Evolutionary conservation across 495 filamentous ascomycete species (phyloP), one percentile per base, ranked within the genome.

Genomic region (Hypoxylon trugodes): DNA sequence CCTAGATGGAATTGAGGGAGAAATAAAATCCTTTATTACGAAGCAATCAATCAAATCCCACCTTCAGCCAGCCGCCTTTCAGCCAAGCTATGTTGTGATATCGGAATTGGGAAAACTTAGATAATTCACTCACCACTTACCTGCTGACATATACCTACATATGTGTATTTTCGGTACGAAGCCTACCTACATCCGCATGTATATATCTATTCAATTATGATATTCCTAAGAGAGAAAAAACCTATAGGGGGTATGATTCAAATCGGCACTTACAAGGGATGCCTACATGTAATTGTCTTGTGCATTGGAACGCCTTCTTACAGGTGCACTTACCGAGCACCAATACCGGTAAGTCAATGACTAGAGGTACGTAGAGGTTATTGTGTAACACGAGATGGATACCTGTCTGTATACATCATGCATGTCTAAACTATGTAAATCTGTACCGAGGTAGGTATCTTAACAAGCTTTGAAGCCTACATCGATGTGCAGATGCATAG

Each of bases 261-360:
- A 15, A 18, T 18, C 32, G 37, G 19, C 45, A 12, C 8, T 28
- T 30, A 24, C 24, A 52, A 38, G 38, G 32, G 37, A 43, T 10
- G 22, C 30, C 22, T 36, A 36, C 32, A 10, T 36, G 32, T 36
- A 36, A 36, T 3, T 12, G 32, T 36, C 32, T 36, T n/a, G n/a
- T n/a, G n/a, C 32, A 36, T 36, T 3, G 15, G 8, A 10, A 33
- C 26, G 45, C 16, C 28, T 32, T 41, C 48, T 65, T 55, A 45
- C 53, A 55, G 22, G 26, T 28, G 33, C 47, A 18, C 55, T 65
- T 40, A 65, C 62, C 62, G 62, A 65, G 49, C 33, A 55, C 49
- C 42, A 38, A 48, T 50, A 50, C 30, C 13, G 55, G 47, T 35
- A 59, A 59, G n/a, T 28, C 40, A 4, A 21, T n/a, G n/a, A n/a